Base-by-base conservation (phyloP, 257 asterid species). In the Handroanthus guayacan region DNA sequence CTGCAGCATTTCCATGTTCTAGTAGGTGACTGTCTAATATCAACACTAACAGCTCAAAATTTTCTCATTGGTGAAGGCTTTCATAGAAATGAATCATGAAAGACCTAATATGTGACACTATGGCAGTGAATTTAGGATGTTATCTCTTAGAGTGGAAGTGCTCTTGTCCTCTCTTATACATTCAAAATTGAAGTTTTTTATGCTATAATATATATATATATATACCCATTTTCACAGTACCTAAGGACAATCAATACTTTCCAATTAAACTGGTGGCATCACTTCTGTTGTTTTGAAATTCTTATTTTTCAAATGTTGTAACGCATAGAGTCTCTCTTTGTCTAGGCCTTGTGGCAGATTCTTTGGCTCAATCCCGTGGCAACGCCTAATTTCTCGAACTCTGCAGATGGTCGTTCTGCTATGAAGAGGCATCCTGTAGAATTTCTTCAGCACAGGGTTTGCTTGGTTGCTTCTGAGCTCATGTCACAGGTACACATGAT, bases 261-360 rank as follows among this genome's bases (percentile, higher is more conserved):
- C 11, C 34, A 17, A 36, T 18, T 71, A 16, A 3, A 38, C 50
- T 65, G 76, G 52, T 68, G 44, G 16, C 47, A 17, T 47, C 44
- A 57, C 52, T 77, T 62, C 39, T 43, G 50, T 51, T 82, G 75
- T 67, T 54, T 72, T 62, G 62, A 47, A 58, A 69, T 67, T 60
- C 41, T 60, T 76, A 31, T 62, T 72, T 44, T 41, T 56, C 57
- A 61, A 55, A 11, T 67, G 67, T 61, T 63, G 67, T 71, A 34
- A 82, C 77, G n/a, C 56, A 37, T 72, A 68, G 51, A 16, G 56
- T 67, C 78, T 36, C 75, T 73, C 71, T 62, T 72, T 81, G 74
- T 65, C 36, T 80, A 95, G 99, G 97, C 96, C 69, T 81, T 95
- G 84, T 91, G 99, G 99, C 96, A 91, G 85, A 88, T 95, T 82